A percentile compares a stretch with the other conserved stretches of the same genome.
Evolutionary conservation across 495 filamentous ascomycete species (phyloP).

Genomic region (Pseudevernia furfuracea): DNA sequence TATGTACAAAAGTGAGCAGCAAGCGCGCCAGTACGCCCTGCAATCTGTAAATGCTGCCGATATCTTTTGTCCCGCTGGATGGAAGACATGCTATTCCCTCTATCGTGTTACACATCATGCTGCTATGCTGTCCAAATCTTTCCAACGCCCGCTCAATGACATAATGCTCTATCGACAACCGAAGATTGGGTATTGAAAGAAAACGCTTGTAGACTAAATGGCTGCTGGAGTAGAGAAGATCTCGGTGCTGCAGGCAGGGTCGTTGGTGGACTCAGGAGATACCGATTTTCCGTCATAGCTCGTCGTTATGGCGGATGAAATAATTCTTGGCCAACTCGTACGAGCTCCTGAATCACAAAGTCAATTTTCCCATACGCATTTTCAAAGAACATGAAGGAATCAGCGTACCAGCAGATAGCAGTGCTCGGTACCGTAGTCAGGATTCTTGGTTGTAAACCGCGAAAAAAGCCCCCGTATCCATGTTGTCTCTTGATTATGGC

Average conservation of each 20-base stretch:
- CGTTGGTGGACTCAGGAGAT: neutral
- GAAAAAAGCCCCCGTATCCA: constrained; percentile 81
- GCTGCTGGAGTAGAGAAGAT: neutral
- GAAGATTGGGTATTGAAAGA: constrained; percentile 15
- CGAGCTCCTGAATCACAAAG: constrained; percentile 54
- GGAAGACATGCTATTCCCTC: constrained; percentile 10
- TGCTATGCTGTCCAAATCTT: constrained; percentile 12
- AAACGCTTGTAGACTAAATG: constrained; percentile 10
- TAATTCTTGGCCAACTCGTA: constrained; percentile 76
- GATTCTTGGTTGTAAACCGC: constrained; percentile 81
- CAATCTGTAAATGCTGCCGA: constrained; percentile 17
- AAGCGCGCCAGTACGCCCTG: constrained; percentile 9
- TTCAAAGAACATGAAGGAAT: constrained; percentile 15
- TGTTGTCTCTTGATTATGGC: constrained; percentile 76
- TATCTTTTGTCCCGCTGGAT: constrained; percentile 9
- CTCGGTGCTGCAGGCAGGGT: constrained; percentile 1
- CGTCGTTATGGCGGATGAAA: constrained; percentile 43
- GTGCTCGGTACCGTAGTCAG: constrained; percentile 97
- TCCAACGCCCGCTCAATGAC: constrained; percentile 19
- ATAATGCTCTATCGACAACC: constrained; percentile 17
- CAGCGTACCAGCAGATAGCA: constrained; percentile 91
- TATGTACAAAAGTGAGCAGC: constrained; percentile 13
- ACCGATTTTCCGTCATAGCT: constrained; percentile 11
- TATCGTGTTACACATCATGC: constrained; percentile 17
- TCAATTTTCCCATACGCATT: constrained; percentile 35